Evolutionary conservation across 331 rosid genomes (phyloP).

Genomic region (Quercus tomentella): DNA sequence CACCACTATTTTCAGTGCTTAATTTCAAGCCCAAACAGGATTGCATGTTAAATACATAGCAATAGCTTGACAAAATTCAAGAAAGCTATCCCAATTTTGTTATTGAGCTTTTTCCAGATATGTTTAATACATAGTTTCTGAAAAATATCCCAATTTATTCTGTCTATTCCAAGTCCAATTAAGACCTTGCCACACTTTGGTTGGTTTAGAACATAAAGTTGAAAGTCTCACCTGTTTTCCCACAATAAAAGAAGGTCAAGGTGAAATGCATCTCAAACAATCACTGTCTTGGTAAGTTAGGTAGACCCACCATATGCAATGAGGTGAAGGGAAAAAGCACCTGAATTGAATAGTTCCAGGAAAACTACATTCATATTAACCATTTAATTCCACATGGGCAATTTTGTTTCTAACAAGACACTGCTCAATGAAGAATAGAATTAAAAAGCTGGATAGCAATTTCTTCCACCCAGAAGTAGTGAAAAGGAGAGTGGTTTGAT

Average conservation of each 20-base stretch:
- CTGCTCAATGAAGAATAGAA: not conserved
- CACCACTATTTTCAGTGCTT: no score
- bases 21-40: not conserved
- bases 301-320: not conserved
- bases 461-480: not conserved
- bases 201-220: no score
- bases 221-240: no score
- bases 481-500: not conserved
- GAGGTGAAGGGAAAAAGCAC: not conserved
- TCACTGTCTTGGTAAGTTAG: not conserved
- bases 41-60: not conserved
- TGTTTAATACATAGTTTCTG: no score
- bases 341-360: not conserved
- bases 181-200: no score
- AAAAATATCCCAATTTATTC: no score
- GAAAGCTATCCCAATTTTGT: no score
- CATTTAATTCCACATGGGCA: not conserved
- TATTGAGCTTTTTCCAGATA: no score
- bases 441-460: not conserved
- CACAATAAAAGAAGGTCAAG: no score
- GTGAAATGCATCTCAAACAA: not conserved
- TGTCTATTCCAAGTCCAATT: no score
- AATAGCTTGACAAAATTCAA: no score
- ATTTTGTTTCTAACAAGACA: not conserved
- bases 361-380: not conserved